Evolutionary conservation across 73 alveolate species (phyloP).

Genomic region (Paramecium sonneborni): DNA sequence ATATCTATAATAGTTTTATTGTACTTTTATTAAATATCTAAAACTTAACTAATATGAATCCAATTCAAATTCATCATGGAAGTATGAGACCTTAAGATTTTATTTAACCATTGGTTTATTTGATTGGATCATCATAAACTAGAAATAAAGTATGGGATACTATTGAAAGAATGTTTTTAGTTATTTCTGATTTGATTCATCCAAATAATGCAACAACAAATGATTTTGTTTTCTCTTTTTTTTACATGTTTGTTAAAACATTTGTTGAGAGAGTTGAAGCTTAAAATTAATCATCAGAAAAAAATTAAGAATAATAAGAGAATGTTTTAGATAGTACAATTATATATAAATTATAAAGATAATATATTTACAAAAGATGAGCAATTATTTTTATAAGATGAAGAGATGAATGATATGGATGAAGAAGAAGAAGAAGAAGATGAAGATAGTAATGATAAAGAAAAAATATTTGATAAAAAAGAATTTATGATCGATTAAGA

Average conservation of each 20-base stretch:
- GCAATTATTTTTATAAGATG: background rate
- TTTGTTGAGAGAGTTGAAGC: slow-evolving; percentile 4
- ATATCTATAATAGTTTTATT: background rate
- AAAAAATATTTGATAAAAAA: background rate
- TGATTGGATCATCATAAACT: background rate
- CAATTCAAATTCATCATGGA: background rate
- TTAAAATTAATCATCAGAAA: background rate
- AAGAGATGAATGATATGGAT: background rate
- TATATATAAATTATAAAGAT: background rate
- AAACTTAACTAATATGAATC: background rate
- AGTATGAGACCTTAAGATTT: background rate
- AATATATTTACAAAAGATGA: background rate
- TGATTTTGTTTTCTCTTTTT: background rate
- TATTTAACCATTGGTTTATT: background rate
- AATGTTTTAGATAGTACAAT: background rate
- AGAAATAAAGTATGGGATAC: slow-evolving; percentile 43
- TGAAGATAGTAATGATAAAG: background rate
- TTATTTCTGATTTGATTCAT: background rate
- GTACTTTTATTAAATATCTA: background rate
- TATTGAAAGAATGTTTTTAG: slow-evolving; percentile 17
- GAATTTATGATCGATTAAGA: slow-evolving; percentile 1
- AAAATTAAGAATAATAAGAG: background rate
- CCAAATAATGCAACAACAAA: background rate
- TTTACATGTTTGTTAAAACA: background rate
- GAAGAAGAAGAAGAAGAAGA: slow-evolving; percentile 22